Evolutionary conservation across 2,329 filamentous ascomycete genomes (phyloP), one percentile per base, ranked within the genome.

Genomic region (Colletotrichum sp.): DNA sequence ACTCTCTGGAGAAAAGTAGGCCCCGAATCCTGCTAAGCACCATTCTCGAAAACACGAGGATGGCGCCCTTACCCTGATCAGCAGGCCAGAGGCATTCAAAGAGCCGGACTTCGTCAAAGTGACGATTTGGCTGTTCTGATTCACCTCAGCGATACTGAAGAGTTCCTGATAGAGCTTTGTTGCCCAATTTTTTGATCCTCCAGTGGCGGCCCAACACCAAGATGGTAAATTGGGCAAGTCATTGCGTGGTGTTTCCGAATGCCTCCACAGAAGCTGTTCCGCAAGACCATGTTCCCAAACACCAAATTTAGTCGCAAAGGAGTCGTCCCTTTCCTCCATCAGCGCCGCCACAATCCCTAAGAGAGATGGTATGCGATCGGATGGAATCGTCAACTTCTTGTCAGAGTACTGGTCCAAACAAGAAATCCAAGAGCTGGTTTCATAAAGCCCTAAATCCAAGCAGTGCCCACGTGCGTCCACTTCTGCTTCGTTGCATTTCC

Each of bases 241-340:
- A 12, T n/a, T 0, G 5, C 0, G 0, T 49, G 39, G 39, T 5
- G 5, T 2, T 0, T 12, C 39, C 39, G 5, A 1, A 49, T 49
- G 18, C 7, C 3, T 49, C 39, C 39, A 49, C 3, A 49, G 39
- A n/a, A 49, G 39, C 39, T 49, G 39, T 0, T 21, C 39, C 18
- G 5, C 39, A 49, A 49, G 39, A 6, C 9, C 5, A 12, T 49
- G 16, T 49, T 49, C 39, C 39, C 39, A 49, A 49, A 49, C 9
- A 49, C 18, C 39, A 12, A 49, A 3, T 3, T 21, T 2, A 49
- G 5, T 7, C 3, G 8, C 18, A 1, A 49, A 49, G 0, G 39
- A 49, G 3, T 49, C 39, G 18, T 12, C 5, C 18, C 39, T n/a
- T 1, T n/a, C 8, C 39, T 49, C 18, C 39, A 3, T 1, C 39